These are phyloP conservation scores for Apophysomyces sp. DNA, from an alignment of 371 early-diverging fungal genomes.

Conservation along the genomic window DNA sequence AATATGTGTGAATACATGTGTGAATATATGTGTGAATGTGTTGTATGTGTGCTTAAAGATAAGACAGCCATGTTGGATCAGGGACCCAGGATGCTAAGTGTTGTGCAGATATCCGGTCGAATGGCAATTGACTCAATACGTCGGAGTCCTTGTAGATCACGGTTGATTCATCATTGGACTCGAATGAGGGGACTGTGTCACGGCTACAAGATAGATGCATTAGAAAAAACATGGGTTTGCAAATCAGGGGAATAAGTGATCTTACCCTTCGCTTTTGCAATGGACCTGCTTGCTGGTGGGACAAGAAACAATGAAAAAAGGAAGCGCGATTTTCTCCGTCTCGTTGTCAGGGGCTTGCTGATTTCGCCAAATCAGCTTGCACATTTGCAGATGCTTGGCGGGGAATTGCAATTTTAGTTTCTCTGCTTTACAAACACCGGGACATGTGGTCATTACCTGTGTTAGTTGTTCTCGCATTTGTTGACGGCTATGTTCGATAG, in stretches of 20 bases:
- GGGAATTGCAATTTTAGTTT: background rate
- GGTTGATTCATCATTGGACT: constrained; percentile 1
- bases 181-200: constrained; percentile 2
- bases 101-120: constrained; percentile 12
- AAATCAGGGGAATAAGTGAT: too few species aligned
- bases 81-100: constrained; percentile 15
- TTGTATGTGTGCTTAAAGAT: background rate
- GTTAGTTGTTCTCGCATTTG: background rate
- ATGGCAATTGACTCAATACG: constrained; percentile 4
- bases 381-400: constrained; percentile 11
- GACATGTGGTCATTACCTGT: too few species aligned
- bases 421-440: background rate
- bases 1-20: background rate
- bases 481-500: background rate
- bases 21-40: background rate
- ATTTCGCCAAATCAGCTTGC: constrained; percentile 16
- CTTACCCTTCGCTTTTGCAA: constrained; percentile 2
- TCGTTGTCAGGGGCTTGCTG: background rate
- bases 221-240: background rate
- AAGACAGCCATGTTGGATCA: constrained; percentile 14
- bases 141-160: constrained; percentile 10
- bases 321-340: constrained; percentile 5
- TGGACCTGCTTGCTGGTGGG: constrained; percentile 1
- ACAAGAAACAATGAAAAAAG: constrained; percentile 13
- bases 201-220: background rate